Evolutionary conservation across 208 protist species (phyloP).

Genomic region (Herpetomonas samuelpessoai): DNA sequence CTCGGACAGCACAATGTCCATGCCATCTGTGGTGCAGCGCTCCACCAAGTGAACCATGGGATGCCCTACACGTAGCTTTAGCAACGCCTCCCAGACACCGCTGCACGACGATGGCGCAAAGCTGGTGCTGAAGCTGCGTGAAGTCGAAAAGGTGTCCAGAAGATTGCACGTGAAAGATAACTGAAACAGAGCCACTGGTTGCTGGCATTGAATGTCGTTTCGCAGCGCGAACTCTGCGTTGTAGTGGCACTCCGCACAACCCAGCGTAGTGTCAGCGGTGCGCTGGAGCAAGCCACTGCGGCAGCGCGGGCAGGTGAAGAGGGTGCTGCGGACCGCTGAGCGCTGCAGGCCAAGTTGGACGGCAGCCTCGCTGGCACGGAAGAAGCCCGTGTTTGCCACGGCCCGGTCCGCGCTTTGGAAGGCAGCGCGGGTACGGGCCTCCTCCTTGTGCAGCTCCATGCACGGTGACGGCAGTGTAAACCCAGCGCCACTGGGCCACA

Average conservation of each 20-base stretch:
- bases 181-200: constrained; percentile 61
- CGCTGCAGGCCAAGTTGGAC: constrained; percentile 32
- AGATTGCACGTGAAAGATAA: constrained; percentile 43
- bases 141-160: constrained; percentile 53
- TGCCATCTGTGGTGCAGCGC: constrained; percentile 40
- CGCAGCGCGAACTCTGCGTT: constrained; percentile 66
- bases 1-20: constrained; percentile 35
- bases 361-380: constrained; percentile 25
- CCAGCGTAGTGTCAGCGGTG: constrained; percentile 22
- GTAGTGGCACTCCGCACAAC: constrained; percentile 70
- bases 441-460: constrained; percentile 30
- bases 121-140: constrained; percentile 34
- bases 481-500: constrained; percentile 55
- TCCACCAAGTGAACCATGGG: constrained; percentile 35
- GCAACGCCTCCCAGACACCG: constrained; percentile 30
- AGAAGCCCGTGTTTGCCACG: constrained; percentile 19
- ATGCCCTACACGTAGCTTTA: constrained; percentile 23
- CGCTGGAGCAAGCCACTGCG: constrained; percentile 34
- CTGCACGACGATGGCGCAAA: constrained; percentile 18
- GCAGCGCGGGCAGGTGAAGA: constrained; percentile 67
- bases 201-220: constrained; percentile 34
- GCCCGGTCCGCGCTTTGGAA: constrained; percentile 18
- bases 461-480: constrained; percentile 33
- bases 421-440: constrained; percentile 29
- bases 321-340: constrained; percentile 26